Evolutionary conservation across 495 filamentous ascomycete species (phyloP).

Genomic region (Xylaria bambusicola): DNA sequence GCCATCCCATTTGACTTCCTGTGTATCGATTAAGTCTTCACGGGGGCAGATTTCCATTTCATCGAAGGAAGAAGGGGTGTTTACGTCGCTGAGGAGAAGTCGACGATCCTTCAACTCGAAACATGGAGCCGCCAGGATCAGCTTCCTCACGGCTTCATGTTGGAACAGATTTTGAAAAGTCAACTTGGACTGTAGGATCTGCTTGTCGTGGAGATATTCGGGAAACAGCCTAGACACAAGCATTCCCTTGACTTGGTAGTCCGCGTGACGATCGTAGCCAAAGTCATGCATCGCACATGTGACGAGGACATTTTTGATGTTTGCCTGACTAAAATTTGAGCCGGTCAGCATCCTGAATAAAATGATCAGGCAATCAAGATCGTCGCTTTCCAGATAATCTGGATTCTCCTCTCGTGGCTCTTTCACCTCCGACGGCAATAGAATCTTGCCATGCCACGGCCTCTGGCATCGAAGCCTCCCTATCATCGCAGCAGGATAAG

Average conservation of each 20-base stretch:
- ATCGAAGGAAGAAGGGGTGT: neutral
- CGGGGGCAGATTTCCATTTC: neutral
- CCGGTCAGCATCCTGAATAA: neutral
- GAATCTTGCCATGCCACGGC: conserved; percentile 2
- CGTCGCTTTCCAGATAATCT: neutral
- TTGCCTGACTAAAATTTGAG: neutral
- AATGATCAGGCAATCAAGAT: neutral
- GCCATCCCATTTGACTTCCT: conserved; percentile 1
- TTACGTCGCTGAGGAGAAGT: neutral
- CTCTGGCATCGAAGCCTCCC: neutral
- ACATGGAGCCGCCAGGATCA: neutral
- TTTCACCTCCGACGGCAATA: neutral
- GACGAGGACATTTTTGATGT: neutral
- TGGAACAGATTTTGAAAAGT: neutral
- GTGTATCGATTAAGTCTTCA: neutral
- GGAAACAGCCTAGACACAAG: neutral
- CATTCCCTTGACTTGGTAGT: neutral
- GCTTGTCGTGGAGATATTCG: neutral
- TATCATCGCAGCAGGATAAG: too few relatives aligned
- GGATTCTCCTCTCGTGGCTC: neutral
- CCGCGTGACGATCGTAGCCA: neutral
- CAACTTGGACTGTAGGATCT: neutral
- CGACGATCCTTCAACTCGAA: neutral
- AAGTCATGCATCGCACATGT: neutral
- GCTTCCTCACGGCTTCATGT: neutral